Conservation (phyloP, 441 rosid genomes). For the Sinapis alba region DNA sequence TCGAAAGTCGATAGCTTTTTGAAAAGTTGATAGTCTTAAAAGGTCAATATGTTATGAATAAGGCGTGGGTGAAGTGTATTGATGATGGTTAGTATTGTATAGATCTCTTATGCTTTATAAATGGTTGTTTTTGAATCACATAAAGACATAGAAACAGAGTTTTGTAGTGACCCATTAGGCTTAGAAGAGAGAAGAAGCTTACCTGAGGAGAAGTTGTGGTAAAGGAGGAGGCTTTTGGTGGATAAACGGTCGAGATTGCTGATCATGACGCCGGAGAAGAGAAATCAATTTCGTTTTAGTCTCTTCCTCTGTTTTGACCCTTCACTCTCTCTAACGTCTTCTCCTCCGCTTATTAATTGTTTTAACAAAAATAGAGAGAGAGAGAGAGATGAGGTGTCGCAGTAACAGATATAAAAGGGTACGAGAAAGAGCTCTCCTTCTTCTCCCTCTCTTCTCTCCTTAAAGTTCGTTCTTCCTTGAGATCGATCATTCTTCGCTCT, state of each 20-base stretch:
- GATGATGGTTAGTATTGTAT: no score
- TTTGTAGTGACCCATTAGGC: not conserved
- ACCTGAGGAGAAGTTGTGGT: conserved; percentile 75
- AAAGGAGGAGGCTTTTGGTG: conserved; percentile 52
- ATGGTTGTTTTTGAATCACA: conserved; percentile 43
- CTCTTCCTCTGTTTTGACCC: conserved; percentile 44
- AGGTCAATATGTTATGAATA: not conserved
- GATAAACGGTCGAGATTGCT: not conserved
- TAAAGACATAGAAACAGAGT: not conserved
- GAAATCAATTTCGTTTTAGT: conserved; percentile 54
- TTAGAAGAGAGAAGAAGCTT: not conserved
- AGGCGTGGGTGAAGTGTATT: no score
- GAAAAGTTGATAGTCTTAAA: conserved; percentile 18
- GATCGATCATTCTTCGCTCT: conserved; percentile 18
- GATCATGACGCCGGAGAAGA: conserved; percentile 48
- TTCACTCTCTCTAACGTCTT: not conserved
- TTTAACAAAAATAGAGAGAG: conserved; percentile 12
- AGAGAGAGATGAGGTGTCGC: conserved; percentile 18
- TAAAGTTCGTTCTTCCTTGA: conserved; percentile 44
- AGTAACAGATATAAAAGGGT: conserved; percentile 32
- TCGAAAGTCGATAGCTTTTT: conserved; percentile 49
- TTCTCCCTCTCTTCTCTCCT: conserved; percentile 32
- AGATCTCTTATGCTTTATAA: conserved; percentile 2
- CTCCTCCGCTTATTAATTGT: not conserved
- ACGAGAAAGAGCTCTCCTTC: conserved; percentile 22